Conservation (phyloP, 441 rosid genomes). For the Rhodomyrtus psidioides region DNA sequence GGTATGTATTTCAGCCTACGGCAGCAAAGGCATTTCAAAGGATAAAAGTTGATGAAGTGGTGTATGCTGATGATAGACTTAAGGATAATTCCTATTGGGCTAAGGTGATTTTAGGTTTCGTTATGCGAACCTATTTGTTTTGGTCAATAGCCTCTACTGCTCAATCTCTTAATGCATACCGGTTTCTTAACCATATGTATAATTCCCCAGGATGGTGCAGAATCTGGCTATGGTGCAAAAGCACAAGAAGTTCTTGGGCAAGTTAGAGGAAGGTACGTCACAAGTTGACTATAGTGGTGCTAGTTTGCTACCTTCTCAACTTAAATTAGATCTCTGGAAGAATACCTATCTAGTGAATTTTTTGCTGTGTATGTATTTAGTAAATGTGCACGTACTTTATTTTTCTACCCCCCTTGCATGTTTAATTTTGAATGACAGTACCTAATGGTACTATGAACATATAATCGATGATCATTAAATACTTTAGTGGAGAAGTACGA, state of each 20-base stretch:
- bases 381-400: background rate
- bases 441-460: background rate
- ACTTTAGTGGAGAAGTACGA: background rate
- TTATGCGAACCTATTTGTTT: background rate
- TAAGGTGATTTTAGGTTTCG: conserved; percentile 31
- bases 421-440: background rate
- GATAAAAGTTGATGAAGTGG: conserved; percentile 67
- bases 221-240: conserved; percentile 85
- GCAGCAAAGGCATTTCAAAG: conserved; percentile 63
- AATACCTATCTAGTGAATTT: background rate
- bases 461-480: background rate
- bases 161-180: background rate
- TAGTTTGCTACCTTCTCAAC: background rate
- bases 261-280: conserved; percentile 84
- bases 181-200: background rate
- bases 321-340: background rate
- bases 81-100: conserved; percentile 94
- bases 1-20: conserved; percentile 36
- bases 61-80: conserved; percentile 58
- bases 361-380: background rate
- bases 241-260: conserved; percentile 92
- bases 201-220: conserved; percentile 67
- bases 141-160: background rate
- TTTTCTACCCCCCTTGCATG: background rate
- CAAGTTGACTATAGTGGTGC: background rate